phyloP scores from a whole-genome alignment of 2,329 filamentous ascomycete species.

The Beauveria brongniartii region DNA sequence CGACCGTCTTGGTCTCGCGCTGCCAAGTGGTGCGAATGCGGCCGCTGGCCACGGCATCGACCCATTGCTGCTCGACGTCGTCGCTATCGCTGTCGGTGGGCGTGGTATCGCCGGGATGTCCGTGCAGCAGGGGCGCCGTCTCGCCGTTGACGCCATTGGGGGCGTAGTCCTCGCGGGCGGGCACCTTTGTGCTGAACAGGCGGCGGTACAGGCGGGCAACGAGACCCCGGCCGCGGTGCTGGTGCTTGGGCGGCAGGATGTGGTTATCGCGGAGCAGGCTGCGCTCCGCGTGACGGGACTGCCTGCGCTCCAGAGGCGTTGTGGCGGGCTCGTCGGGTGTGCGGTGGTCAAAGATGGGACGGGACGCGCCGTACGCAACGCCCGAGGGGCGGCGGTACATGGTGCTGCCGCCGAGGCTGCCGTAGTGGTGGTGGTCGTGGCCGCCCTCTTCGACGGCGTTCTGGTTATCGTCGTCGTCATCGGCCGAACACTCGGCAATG shows the following conservation, averaged over 20 bases:
- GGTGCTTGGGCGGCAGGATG: conserved; percentile 54
- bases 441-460: conserved; percentile 24
- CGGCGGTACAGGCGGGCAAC: conserved; percentile 35
- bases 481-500: conserved; percentile 54
- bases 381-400: conserved; percentile 71
- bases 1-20: conserved; percentile 75
- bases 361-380: conserved; percentile 62
- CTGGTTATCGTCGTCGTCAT: conserved; percentile 40
- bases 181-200: conserved; percentile 50
- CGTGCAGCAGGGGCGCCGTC: conserved; percentile 31
- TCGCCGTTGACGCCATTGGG: conserved; percentile 22
- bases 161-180: conserved; percentile 28
- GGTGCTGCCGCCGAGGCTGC: conserved; percentile 17
- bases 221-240: conserved; percentile 25
- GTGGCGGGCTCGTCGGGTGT: conserved; percentile 37
- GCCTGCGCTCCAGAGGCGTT: conserved; percentile 47
- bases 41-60: conserved; percentile 73
- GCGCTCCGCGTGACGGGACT: conserved; percentile 49
- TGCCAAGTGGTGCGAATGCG: conserved; percentile 86
- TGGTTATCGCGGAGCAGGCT: conserved; percentile 59
- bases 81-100: conserved; percentile 42
- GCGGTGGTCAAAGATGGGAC: conserved; percentile 60
- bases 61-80: conserved; percentile 67
- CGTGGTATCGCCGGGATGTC: conserved; percentile 21
- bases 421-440: conserved; percentile 30